Base-by-base conservation (phyloP, 345 rosid species). In the Hibiscus tridactylites region DNA sequence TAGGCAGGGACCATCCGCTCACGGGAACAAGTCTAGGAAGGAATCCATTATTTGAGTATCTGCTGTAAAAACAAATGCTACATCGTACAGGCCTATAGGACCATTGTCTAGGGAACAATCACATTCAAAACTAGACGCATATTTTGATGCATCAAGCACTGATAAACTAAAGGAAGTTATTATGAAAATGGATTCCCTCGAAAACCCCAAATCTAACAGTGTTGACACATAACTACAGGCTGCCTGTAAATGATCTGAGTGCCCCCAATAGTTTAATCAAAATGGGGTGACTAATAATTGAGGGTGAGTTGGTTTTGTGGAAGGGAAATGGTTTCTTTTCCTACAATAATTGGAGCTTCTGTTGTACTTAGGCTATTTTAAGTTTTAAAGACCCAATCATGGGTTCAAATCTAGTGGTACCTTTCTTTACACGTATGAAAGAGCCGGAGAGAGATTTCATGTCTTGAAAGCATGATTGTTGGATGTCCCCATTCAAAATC, bases 351-450 rank as follows among this genome's bases (percentile, higher is more conserved):
- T 83, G 82, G 72, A 61, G 79, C 47, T 61, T 73, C 75, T 70
- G 75, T 61, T 8, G 2, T 3, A 61, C 69, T 57, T 70, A 77
- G 59, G 64, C 73, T 71, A 72, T 60, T 72, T 42, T 49, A 64
- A 80, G 76, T 74, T 83, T 50, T 75, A 80, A 50, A 79, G 71
- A 84, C 80, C 76, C 87, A 87, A 86, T 83, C 82, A 86, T 87
- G 87, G 83, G 73, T 73, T 85, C n/a, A 79, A 79, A 85, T 81
- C 72, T 66, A 77, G 81, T 73, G 86, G 76, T 77, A 75, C 53
- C 79, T 74, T 76, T 80, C 87, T 87, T 91, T 85, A 86, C 94
- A 88, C 87, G 87, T 81, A 74, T 75, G 80, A 69, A 76, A 68
- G 78, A 74, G 50, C 58, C 42, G 64, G 21, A 49, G 19, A 26